Base-by-base conservation (phyloP, 1,284 basidiomycete species). In the Xanthoconium separans region DNA sequence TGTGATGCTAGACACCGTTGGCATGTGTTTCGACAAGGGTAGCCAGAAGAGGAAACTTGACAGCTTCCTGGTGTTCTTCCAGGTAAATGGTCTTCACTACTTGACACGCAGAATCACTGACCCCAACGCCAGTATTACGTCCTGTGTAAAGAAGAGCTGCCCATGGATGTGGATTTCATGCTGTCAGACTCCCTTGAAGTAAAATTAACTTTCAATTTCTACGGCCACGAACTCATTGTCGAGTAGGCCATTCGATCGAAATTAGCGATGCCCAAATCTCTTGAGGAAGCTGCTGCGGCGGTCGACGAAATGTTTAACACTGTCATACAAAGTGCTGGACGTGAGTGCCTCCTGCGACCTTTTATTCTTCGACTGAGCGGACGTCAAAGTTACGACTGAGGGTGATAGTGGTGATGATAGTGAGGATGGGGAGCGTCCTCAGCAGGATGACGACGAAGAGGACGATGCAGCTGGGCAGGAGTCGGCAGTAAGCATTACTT, bases 111-210 rank as follows among this genome's bases (percentile, higher is more conserved):
- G 15, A 48, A 36, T 40, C 29, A 54, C 51, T 67, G 20, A 64
- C 54, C 24, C 10, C 20, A 43, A 36, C 42, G 29, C 44, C 61
- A 95, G 92, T 85, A 94, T 57, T 98, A 97, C 70, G 79, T 92
- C 6, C 77, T 89, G 13, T 93, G 91, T 76, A 99, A 99, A 74
- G 79, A 87, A 22, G 77, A 87, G 11, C 70, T 96, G 40, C 91
- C 97, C 0, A 96, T 98, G 92, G 97, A 99, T 57, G 88, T 98
- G 16, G 95, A 97, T 55, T 99, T 98, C 69, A 96, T 98, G 93
- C 72, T 98, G 10, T 84, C 85, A 3, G 96, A 98, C 69, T 96
- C 95, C 1, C 73, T 98, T 12, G 95, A 98, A 76, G 91, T 91
- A 61, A 63, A 73, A 57, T 15, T 36, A 34, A 51, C 29, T 50